Percentiles rank a stretch among this genome's conserved stretches.
Conservation (phyloP, 768 basidiomycete species). For the Boletus subparvulus region DNA sequence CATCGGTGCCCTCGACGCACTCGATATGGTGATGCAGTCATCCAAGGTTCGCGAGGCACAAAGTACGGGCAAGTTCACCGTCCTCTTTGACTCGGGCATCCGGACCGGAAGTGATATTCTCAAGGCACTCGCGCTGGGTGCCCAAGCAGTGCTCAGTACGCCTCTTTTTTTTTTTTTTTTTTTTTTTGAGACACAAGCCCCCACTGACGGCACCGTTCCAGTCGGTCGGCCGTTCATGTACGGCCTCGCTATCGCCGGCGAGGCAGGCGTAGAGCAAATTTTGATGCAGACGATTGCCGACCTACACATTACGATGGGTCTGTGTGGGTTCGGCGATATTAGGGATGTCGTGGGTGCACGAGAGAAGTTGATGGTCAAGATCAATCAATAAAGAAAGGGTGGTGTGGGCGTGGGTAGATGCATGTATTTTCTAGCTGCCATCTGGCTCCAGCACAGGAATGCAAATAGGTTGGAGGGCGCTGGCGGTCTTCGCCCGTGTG, state of each 20-base stretch:
- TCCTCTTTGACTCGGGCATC: conserved; percentile 69
- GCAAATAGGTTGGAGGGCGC: not conserved
- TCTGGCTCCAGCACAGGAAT: not conserved
- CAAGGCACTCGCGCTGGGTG: conserved; percentile 57
- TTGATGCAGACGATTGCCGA: conserved; percentile 45
- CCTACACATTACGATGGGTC: conserved; percentile 43
- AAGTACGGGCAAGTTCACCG: conserved; percentile 54
- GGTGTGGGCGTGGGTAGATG: not conserved
- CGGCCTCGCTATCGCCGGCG: conserved; percentile 47
- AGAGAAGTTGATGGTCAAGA: conserved; percentile 34
- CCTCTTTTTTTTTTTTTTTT: not conserved
- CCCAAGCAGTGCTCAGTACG: conserved; percentile 49
- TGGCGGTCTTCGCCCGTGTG: not conserved
- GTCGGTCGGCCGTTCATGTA: conserved; percentile 49
- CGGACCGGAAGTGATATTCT: conserved; percentile 54
- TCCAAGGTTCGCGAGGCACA: conserved; percentile 58
- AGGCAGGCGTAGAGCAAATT: conserved; percentile 49
- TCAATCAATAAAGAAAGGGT: conserved; percentile 2
- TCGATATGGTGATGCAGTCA: conserved; percentile 67
- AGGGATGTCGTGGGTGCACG: conserved; percentile 39
- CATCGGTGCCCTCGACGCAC: conserved; percentile 67
- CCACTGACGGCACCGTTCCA: not conserved
- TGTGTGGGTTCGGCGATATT: conserved; percentile 39
- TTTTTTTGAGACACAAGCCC: not conserved
- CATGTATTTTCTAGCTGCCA: not conserved